phyloP scores from a whole-genome alignment of 2,329 filamentous ascomycete genomes.

The Claviceps digitariae region DNA sequence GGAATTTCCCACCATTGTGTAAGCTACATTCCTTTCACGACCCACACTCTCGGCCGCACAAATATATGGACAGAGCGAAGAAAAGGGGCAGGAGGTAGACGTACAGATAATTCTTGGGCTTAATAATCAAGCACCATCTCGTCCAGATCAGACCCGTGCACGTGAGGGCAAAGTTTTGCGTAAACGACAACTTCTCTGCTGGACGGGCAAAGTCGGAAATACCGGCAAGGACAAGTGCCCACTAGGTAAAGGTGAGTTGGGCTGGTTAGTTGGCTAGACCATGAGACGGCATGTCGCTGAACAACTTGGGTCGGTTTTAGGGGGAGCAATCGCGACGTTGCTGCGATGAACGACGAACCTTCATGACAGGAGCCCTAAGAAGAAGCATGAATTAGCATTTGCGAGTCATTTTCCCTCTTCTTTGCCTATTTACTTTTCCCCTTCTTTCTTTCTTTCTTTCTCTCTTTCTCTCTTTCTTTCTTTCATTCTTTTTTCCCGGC shows the following conservation, averaged over 20 bases:
- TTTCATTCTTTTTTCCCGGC: not conserved
- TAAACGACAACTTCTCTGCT: slow-evolving; percentile 81
- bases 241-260: slow-evolving; percentile 35
- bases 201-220: slow-evolving; percentile 85
- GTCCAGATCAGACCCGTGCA: slow-evolving; percentile 95
- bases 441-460: not conserved
- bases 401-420: not conserved
- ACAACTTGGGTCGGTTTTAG: not conserved
- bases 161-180: slow-evolving; percentile 82
- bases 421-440: not conserved
- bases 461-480: not conserved
- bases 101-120: slow-evolving; percentile 79
- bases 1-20: not conserved
- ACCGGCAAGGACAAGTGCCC: slow-evolving; percentile 84
- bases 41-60: too few relatives aligned
- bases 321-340: not conserved
- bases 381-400: not conserved
- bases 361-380: slow-evolving; percentile 95
- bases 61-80: too few relatives aligned
- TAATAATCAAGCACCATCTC: slow-evolving; percentile 96
- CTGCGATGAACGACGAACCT: slow-evolving; percentile 22
- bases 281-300: not conserved
- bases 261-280: slow-evolving; percentile 6
- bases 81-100: slow-evolving; percentile 22
- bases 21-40: too few relatives aligned